Base-by-base conservation (phyloP, 192 early-diverging fungal species). In the Radiomyces spectabilis region DNA sequence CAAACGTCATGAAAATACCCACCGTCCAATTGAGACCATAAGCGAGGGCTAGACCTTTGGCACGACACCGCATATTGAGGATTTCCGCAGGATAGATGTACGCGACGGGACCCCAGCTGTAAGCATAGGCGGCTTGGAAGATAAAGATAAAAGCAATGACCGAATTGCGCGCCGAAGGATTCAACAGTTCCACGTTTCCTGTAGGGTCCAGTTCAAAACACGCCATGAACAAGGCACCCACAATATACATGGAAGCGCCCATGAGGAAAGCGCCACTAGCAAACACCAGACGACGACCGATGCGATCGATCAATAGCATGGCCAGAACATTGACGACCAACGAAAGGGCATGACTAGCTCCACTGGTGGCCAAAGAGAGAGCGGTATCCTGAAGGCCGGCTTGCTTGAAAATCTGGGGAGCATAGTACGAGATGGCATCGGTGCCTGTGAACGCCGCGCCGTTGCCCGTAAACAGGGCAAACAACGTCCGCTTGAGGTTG, bases 241-340 rank as follows among this genome's bases (percentile, higher is more conserved):
- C 80, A 45, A 87, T 63, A 44, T 80, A 73, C 57, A 87, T 80
- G 41, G 77, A 65, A 21, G 81, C 53, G 30, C 71, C 72, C 84
- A 89, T 88, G 35, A 74, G 74, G 25, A 76, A 54, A 0, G 82
- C 82, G 15, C 93, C 93, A 19, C 75, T 73, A 26, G 89, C 51
- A 4, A 95, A 72, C 1, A 92, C 78, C 48, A 74, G 76, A n/a
- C 83, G 72, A 22, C 94, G 86, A 25, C 94, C 94, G 63, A 88
- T 76, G 9, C 71, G 71, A 38, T 95, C 93, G 41, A 95, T 74
- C 31, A 56, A 60, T 3, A 41, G 5, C 52, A 94, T 84, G 1
- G 67, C 47, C 10, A 65, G 40, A 16, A 72, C 15, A 27, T 61
- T 65, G 13, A 56, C 31, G 1, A 69, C 40, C 10, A 72, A 47